phyloP scores from a whole-genome alignment of 2,329 filamentous ascomycete species.

The Aspergillus caelatus region DNA sequence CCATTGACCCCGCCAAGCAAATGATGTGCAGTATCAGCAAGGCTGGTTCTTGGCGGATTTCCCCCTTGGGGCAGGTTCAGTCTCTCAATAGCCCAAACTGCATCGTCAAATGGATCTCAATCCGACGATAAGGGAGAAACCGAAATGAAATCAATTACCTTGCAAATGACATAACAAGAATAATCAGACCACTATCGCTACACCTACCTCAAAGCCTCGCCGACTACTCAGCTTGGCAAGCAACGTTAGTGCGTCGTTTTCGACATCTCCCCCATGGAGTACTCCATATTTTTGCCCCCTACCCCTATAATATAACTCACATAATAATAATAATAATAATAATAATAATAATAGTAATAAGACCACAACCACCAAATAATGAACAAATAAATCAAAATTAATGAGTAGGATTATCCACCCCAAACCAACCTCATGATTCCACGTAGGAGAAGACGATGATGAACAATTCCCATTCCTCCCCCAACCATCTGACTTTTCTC shows the following conservation, averaged over 20 bases:
- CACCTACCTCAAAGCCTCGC: neutral
- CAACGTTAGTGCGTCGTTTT: too few relatives aligned
- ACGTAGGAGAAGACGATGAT: too few relatives aligned
- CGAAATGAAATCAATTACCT: neutral
- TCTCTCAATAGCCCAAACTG: neutral
- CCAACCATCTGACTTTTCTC: neutral
- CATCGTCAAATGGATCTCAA: too few relatives aligned
- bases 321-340: neutral
- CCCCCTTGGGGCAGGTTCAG: neutral
- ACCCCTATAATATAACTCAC: neutral
- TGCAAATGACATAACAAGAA: too few relatives aligned
- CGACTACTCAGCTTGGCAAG: too few relatives aligned
- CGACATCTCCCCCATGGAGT: neutral
- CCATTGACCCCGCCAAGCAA: slow-evolving; percentile 2
- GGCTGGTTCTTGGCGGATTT: slow-evolving; percentile 1
- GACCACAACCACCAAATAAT: neutral
- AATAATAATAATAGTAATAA: neutral
- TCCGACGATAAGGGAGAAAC: too few relatives aligned
- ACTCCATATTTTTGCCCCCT: neutral
- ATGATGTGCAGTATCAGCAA: slow-evolving; percentile 7
- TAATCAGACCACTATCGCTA: neutral
- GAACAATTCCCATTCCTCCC: neutral
- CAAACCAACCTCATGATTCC: too few relatives aligned
- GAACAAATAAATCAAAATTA: too few relatives aligned
- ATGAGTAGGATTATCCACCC: too few relatives aligned